Base-by-base conservation (phyloP, 371 early-diverging fungal genomes). In the Circinella minor region DNA sequence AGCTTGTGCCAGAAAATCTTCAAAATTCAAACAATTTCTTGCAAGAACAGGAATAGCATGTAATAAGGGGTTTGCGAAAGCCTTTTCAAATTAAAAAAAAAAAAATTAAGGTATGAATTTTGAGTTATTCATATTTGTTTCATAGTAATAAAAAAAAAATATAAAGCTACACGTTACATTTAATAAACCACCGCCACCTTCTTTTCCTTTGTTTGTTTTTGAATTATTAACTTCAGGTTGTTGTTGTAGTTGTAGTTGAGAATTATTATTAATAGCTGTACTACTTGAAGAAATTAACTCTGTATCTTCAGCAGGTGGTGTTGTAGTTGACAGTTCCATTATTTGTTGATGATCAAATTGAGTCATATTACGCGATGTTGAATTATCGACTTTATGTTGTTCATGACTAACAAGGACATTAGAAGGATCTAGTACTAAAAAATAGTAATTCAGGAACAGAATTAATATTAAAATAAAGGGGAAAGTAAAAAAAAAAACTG, bases 31-130 rank as follows among this genome's bases (percentile, higher is more conserved):
- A 57, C 74, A 85, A 54, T 84, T 84, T 73, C 81, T 71, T 27
- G 85, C 85, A 55, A 85, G 71, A 36, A 81, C 74, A 51, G 85
- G 85, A 63, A 85, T 85, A 36, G 85, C 85, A 73, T 85, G 85
- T 27, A 82, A 72, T 36, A 85, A 71, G 55, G 85, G 85, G 60
- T 85, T 85, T 10, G 80, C 78, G 37, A 82, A 76, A 10, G 75
- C 83, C 83, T 82, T 74, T 36, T 27, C 17, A 11, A 48, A 38
- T 17, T 8, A 49, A 27, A 15, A 49, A 14, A 14, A 43, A 36
- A 34, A 14, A 1, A 39, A 11, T 61, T n/a, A n/a, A n/a, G n/a
- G n/a, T n/a, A n/a, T n/a, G n/a, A n/a, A n/a, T n/a, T n/a, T n/a
- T 54, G 37, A 14, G 3, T 38, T n/a, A 46, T 34, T 14, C n/a